A percentile compares a stretch with the other conserved stretches of the same genome.
Evolutionary conservation across 352 stramenopile species (phyloP).

Genomic region (Pythium scleroteichum): DNA sequence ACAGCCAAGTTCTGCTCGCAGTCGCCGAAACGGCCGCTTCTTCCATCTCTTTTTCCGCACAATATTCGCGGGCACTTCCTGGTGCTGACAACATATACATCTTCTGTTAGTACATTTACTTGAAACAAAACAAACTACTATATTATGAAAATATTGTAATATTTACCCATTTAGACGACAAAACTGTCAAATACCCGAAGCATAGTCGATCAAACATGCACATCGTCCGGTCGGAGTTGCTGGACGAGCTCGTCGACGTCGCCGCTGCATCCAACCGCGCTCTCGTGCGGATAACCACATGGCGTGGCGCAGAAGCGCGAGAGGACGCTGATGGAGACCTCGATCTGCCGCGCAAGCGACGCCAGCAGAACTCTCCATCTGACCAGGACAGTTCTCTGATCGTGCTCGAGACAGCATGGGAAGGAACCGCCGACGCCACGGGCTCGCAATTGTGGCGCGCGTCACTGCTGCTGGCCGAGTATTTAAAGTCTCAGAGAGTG

Average conservation of each 20-base stretch:
- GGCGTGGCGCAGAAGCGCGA: not conserved
- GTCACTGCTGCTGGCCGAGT: slow-evolving; percentile 59
- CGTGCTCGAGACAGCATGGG: slow-evolving; percentile 6
- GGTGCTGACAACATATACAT: slow-evolving; percentile 3
- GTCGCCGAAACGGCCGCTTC: not conserved
- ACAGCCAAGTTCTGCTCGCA: not conserved
- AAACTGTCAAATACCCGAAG: not conserved
- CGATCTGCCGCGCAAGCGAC: slow-evolving; percentile 17
- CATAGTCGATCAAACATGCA: not conserved
- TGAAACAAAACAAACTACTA: not conserved
- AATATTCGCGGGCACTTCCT: no score
- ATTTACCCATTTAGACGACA: not conserved
- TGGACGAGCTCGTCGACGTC: not conserved
- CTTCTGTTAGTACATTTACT: not conserved
- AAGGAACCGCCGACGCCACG: slow-evolving; percentile 1
- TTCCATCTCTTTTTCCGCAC: not conserved
- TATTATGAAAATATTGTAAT: not conserved
- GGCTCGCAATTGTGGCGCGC: slow-evolving; percentile 40
- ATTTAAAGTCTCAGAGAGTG: slow-evolving; percentile 29
- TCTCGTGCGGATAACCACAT: no score
- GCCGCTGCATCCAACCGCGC: no score
- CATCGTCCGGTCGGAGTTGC: slow-evolving; percentile 6
- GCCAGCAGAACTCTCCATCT: not conserved
- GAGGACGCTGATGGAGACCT: slow-evolving; percentile 24
- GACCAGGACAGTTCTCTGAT: no score